Conservation (phyloP, 768 basidiomycete species). For the Trametes coccinea region DNA sequence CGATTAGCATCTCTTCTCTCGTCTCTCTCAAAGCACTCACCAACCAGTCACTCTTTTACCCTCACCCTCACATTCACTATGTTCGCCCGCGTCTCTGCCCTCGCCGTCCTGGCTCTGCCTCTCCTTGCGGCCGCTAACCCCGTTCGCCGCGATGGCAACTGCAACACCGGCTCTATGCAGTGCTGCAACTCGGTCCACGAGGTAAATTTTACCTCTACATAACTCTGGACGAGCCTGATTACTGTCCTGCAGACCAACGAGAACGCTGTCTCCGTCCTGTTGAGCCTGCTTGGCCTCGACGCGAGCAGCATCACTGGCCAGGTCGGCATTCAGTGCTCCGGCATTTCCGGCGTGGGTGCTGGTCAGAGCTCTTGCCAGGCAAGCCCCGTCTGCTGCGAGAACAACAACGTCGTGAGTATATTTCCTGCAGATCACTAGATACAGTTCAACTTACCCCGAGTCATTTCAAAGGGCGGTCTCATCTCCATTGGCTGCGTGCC, state of each 20-base stretch:
- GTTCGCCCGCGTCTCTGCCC: conserved; percentile 21
- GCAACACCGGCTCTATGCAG: conserved; percentile 19
- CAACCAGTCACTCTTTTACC: conserved; percentile 19
- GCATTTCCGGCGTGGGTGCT: conserved; percentile 24
- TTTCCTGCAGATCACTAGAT: too few relatives aligned
- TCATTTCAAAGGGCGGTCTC: too few relatives aligned
- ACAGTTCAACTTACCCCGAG: too few relatives aligned
- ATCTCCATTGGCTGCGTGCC: conserved; percentile 16
- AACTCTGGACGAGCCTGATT: background rate
- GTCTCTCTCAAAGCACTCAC: conserved; percentile 5
- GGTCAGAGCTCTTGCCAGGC: conserved; percentile 19
- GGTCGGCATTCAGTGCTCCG: conserved; percentile 29
- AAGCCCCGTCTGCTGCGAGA: conserved; percentile 27
- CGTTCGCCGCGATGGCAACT: conserved; percentile 14
- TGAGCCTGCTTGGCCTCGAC: conserved; percentile 27
- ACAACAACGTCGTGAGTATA: conserved; percentile 28
- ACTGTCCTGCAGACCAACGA: background rate
- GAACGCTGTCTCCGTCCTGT: conserved; percentile 14
- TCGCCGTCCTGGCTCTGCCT: conserved; percentile 19
- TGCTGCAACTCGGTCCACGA: conserved; percentile 21
- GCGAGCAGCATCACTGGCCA: conserved; percentile 19
- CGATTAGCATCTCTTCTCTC: conserved; percentile 11
- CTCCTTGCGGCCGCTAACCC: conserved; percentile 17
- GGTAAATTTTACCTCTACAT: background rate
- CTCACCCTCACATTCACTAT: conserved; percentile 12